Conservation (phyloP, 495 filamentous ascomycete species). For the Penicillium diatomitis region DNA sequence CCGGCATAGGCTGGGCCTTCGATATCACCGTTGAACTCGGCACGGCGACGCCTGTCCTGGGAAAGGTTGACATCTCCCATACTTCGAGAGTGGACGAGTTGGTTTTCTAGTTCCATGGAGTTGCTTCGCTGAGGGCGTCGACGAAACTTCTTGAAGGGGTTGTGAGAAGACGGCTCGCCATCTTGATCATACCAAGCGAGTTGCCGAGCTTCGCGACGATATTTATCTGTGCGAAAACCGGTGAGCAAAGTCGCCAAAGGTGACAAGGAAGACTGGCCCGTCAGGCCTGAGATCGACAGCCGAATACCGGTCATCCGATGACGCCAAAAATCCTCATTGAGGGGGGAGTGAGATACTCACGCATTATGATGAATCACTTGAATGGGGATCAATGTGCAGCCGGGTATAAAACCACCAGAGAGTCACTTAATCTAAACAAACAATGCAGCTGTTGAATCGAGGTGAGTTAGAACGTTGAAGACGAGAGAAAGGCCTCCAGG, state of each 20-base stretch:
- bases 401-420: too few species aligned
- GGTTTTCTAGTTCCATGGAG: slow-evolving; percentile 27
- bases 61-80: slow-evolving; percentile 20
- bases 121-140: slow-evolving; percentile 18
- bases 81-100: slow-evolving; percentile 10
- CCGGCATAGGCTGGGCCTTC: slow-evolving; percentile 17
- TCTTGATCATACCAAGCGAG: slow-evolving; percentile 41
- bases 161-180: slow-evolving; percentile 32
- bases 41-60: slow-evolving; percentile 18
- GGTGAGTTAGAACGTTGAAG: too few species aligned
- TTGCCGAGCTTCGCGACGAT: slow-evolving; percentile 32
- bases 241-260: not conserved
- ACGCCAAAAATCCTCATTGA: not conserved
- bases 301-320: too few species aligned
- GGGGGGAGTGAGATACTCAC: not conserved
- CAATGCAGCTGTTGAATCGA: too few species aligned
- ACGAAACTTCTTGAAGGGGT: slow-evolving; percentile 43
- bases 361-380: not conserved
- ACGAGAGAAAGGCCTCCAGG: too few species aligned
- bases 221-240: slow-evolving; percentile 29
- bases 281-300: too few species aligned
- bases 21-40: slow-evolving; percentile 21
- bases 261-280: not conserved
- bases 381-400: too few species aligned
- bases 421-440: too few species aligned